Percentiles rank a stretch among this genome's conserved stretches.
phyloP scores from a whole-genome alignment of 1,284 basidiomycete species.

The Apiotrichum sp. region DNA sequence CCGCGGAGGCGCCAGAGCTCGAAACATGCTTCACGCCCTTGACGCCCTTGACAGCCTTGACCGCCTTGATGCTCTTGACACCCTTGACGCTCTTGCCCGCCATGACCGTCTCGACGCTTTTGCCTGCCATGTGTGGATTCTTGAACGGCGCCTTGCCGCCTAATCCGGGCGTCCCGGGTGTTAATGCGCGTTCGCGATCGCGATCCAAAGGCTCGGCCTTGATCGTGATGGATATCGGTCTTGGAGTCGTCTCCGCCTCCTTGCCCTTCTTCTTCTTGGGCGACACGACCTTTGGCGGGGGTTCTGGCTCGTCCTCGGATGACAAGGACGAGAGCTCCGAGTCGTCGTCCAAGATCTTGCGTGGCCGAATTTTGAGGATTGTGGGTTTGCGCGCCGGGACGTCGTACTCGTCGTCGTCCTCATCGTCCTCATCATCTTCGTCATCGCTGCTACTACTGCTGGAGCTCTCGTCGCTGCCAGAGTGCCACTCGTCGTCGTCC shows the following conservation, averaged over 20 bases:
- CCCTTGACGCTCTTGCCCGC: constrained; percentile 12
- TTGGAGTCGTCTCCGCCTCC: not conserved
- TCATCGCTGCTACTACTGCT: constrained; percentile 13
- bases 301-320: constrained; percentile 15
- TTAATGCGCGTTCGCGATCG: not conserved
- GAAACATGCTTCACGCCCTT: constrained; percentile 5
- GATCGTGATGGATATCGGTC: not conserved
- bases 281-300: constrained; percentile 10
- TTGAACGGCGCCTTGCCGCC: constrained; percentile 12
- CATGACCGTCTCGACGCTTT: constrained; percentile 8
- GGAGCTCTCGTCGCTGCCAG: constrained; percentile 19
- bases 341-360: constrained; percentile 19
- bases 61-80: not conserved
- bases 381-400: constrained; percentile 5
- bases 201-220: constrained; percentile 4
- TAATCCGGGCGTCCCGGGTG: not conserved
- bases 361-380: constrained; percentile 8
- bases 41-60: constrained; percentile 10
- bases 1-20: not conserved
- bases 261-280: constrained; percentile 17
- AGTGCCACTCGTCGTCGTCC: constrained; percentile 23
- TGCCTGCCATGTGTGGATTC: constrained; percentile 1
- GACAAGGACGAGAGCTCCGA: constrained; percentile 29
- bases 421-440: constrained; percentile 19
- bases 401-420: constrained; percentile 14